Conservation (phyloP, 331 rosid species). For the Spiraea crenata region DNA sequence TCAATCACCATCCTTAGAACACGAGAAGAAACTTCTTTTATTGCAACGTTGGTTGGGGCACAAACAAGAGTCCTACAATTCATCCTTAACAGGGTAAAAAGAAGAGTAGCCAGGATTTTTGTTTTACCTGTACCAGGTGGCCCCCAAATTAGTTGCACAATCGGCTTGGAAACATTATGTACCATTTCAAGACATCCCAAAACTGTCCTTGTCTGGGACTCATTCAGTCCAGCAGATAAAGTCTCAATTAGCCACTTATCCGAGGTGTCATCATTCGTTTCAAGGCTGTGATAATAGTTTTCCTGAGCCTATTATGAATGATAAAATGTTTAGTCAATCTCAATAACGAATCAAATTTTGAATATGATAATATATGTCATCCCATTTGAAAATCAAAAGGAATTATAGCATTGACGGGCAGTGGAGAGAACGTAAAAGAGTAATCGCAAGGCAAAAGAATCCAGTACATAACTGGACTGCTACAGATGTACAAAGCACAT, state of each 20-base stretch:
- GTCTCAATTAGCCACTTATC: conserved; percentile 27
- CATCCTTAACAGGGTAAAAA: conserved; percentile 37
- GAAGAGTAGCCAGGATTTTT: conserved; percentile 44
- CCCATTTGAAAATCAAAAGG: neutral
- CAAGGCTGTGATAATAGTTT: conserved; percentile 12
- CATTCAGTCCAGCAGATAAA: conserved; percentile 33
- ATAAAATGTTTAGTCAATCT: neutral
- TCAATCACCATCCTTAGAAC: conserved; percentile 39
- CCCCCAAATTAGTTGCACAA: conserved; percentile 60
- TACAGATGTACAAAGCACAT: neutral
- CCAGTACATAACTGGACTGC: neutral
- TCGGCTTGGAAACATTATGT: conserved; percentile 19
- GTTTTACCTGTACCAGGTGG: conserved; percentile 78
- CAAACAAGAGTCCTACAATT: conserved; percentile 12
- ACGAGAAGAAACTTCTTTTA: conserved; percentile 48
- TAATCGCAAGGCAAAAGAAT: neutral
- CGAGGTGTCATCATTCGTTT: conserved; percentile 8
- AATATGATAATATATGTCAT: neutral
- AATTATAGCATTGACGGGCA: neutral
- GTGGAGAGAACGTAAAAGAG: neutral
- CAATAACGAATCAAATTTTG: neutral
- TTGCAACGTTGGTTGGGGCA: neutral
- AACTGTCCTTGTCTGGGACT: conserved; percentile 50
- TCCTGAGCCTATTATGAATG: neutral
- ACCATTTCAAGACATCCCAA: conserved; percentile 33